These are phyloP conservation scores for Aspergillus candidus DNA, from an alignment of 2,329 filamentous ascomycete genomes.

Conservation along the genomic window DNA sequence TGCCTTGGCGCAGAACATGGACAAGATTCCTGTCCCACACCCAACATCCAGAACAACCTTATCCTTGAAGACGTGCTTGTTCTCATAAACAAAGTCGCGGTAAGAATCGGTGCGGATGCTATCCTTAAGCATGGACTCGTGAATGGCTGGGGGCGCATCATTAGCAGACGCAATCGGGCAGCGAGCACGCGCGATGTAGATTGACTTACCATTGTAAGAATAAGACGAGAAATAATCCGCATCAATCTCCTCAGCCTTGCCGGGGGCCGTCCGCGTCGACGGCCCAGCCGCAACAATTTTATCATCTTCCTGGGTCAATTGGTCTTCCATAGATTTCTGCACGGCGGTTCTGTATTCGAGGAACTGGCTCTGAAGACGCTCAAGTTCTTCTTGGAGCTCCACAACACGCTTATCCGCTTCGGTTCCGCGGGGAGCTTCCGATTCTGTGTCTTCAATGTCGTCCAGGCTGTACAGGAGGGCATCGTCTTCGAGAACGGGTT, in stretches of 20 bases:
- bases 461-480: slow-evolving; percentile 82
- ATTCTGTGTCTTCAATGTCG: slow-evolving; percentile 53
- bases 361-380: slow-evolving; percentile 56
- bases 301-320: slow-evolving; percentile 55
- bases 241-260: slow-evolving; percentile 47
- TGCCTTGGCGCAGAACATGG: slow-evolving; percentile 89
- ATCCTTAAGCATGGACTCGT: slow-evolving; percentile 95
- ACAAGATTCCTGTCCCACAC: slow-evolving; percentile 78
- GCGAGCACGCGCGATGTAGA: neutral
- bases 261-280: slow-evolving; percentile 22
- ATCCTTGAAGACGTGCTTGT: slow-evolving; percentile 78
- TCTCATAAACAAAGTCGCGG: slow-evolving; percentile 88
- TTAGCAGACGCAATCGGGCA: neutral
- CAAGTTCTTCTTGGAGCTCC: slow-evolving; percentile 57
- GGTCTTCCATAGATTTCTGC: slow-evolving; percentile 60
- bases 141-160: slow-evolving; percentile 58
- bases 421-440: slow-evolving; percentile 21
- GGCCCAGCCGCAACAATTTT: slow-evolving; percentile 22
- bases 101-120: slow-evolving; percentile 82
- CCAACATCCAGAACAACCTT: slow-evolving; percentile 89
- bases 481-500: slow-evolving; percentile 82
- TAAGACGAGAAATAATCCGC: slow-evolving; percentile 61
- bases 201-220: slow-evolving; percentile 57
- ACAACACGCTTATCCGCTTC: slow-evolving; percentile 47
- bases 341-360: slow-evolving; percentile 60